Base-by-base conservation (phyloP, 2,329 filamentous ascomycete species). In the Colletotrichum sp. region DNA sequence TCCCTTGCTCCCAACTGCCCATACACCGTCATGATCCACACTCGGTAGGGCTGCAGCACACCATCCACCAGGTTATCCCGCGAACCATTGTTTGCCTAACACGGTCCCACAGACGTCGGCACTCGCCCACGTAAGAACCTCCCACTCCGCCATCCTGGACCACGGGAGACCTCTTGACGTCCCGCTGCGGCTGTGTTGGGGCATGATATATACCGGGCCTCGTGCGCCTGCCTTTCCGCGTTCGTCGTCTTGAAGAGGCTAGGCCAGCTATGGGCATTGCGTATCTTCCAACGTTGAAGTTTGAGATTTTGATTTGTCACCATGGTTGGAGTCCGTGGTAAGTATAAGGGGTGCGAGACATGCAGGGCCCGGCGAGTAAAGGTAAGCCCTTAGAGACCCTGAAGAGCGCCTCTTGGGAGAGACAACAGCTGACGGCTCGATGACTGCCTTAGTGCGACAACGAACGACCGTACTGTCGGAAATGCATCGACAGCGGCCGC, bases 291-390 rank as follows among this genome's bases (percentile, higher is more conserved):
- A 57, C 13, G 44, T 64, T 39, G 24, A 18, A 26, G n/a, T 30
- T 34, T 44, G 26, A 69, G 44, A 44, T 18, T 52, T 21, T 69
- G 44, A 34, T 63, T 36, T 49, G 57, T 77, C 80, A 86, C 72
- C 44, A 92, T 92, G 91, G 91, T 92, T 78, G 91, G 91, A 69
- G 91, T 93, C 74, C 88, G 90, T 49, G 91, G 91, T 68, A 92
- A 92, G 82, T 93, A 90, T 81, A 92, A 92, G 82, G 91, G 91
- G 49, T 93, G 91, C 83, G 91, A 92, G 82, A 92, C 91, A 30
- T 93, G 91, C 81, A 86, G 91, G 65, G 84, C 87, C 32, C 85
- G 91, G 68, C 87, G 92, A 81, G 91, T 92, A 76, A 92, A 91
- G 81, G 91, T 91, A 84, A 78, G 87, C 72, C 78, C 39, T 21